Evolutionary conservation across 352 stramenopile species (phyloP), one percentile per base, ranked within the genome.

Genomic region (Phytopythium delawarense): DNA sequence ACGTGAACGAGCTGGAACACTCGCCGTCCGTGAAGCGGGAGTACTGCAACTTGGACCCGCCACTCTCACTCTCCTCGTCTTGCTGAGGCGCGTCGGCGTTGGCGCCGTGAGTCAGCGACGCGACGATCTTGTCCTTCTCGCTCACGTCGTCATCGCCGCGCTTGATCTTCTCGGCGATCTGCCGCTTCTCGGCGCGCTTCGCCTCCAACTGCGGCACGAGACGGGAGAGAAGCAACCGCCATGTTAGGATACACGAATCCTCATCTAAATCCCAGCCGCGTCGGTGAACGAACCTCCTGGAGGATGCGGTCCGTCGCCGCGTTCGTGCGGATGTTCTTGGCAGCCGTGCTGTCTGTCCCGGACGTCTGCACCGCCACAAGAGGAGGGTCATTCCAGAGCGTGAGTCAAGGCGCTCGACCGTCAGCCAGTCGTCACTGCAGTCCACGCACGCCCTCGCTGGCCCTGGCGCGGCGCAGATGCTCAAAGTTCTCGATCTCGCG

Each of bases 401-500:
- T 57, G 1, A 57, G 50, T 3, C 25, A 40, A 46, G 6, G 18
- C 35, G 34, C 9, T 13, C 5, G 8, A 20, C 21, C 21, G 1
- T 16, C 46, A 32, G 40, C 6, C 23, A 23, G 2, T 23, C 2
- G 18, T 18, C 25, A 28, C 25, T 28, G 25, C 13, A 44, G 18
- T 44, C 12, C 37, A 61, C 63, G 18, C 56, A 88, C 78, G 56
- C 72, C 66, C 21, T 79, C 75, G 37, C 55, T 65, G 35, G 67
- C 69, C 61, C 89, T 88, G 12, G 87, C 76, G 37, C 78, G 76
- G 25, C 89, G 74, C 13, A 99, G 88, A 66, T 99, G 96, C 62
- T 93, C 88, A 75, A 99, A 99, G 67, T 98, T 98, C n/a, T 96
- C 89, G 58, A 99, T 98, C 77, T 99, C 97, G 21, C 96, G 83